Conservation (phyloP, 2,329 filamentous ascomycete genomes). For the Grosmannia penicillata region DNA sequence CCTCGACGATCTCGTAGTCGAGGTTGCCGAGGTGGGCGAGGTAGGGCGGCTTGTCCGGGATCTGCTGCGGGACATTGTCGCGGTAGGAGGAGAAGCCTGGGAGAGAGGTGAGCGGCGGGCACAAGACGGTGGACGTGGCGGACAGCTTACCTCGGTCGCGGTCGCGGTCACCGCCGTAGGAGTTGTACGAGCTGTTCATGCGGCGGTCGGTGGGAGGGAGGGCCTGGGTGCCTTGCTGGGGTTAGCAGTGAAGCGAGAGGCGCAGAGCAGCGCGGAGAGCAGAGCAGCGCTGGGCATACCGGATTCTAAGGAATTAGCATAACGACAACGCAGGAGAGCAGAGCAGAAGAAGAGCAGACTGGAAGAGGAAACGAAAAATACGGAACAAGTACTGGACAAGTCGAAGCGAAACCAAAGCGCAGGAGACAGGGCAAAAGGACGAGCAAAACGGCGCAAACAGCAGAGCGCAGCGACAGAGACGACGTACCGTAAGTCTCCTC, state of each 20-base stretch:
- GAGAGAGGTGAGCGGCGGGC: background rate
- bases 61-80: slow-evolving; percentile 55
- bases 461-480: slow-evolving; percentile 9
- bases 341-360: no score
- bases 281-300: no score
- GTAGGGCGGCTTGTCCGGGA: slow-evolving; percentile 85
- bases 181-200: slow-evolving; percentile 13
- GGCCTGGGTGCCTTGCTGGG: slow-evolving; percentile 42
- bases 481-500: slow-evolving; percentile 71
- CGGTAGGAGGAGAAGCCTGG: slow-evolving; percentile 37
- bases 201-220: slow-evolving; percentile 35
- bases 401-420: background rate
- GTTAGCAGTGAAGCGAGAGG: no score
- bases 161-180: slow-evolving; percentile 10
- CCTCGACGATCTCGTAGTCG: slow-evolving; percentile 80
- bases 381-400: background rate
- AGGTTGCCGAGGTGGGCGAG: slow-evolving; percentile 95
- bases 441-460: slow-evolving; percentile 10
- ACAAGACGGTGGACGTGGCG: background rate
- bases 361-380: no score
- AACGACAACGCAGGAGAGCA: no score
- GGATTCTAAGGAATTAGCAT: background rate
- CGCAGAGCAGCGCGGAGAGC: no score
- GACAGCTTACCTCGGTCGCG: slow-evolving; percentile 9
- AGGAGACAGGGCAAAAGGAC: slow-evolving; percentile 17